Evolutionary conservation across 2,329 filamentous ascomycete genomes (phyloP).

Genomic region (Apiospora hydei): DNA sequence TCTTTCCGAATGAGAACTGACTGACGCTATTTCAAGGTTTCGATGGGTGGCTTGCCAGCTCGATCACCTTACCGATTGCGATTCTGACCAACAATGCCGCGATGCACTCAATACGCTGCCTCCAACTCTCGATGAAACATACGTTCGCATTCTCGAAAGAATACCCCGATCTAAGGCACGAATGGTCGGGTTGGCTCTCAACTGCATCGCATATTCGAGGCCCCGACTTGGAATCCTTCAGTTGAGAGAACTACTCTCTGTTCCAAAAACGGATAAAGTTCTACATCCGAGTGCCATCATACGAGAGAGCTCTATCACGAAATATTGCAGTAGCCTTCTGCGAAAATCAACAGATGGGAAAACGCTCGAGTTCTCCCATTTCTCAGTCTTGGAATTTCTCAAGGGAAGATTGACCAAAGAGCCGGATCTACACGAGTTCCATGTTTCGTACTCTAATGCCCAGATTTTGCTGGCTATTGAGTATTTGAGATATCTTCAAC

Average conservation of each 20-base stretch:
- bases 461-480: constrained; percentile 10
- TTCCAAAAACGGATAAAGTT: not conserved
- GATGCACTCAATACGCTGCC: not conserved
- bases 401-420: constrained; percentile 21
- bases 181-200: not conserved
- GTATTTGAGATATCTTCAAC: constrained; percentile 31
- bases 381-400: constrained; percentile 33
- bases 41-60: constrained; percentile 29
- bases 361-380: constrained; percentile 34
- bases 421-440: constrained; percentile 25
- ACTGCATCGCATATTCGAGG: not conserved
- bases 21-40: constrained; percentile 26
- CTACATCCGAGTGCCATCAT: constrained; percentile 18
- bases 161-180: not conserved
- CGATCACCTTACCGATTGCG: not conserved
- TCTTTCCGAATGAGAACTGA: too few relatives aligned
- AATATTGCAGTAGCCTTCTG: constrained; percentile 30
- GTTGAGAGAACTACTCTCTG: not conserved
- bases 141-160: not conserved
- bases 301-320: constrained; percentile 24
- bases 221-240: not conserved
- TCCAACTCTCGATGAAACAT: not conserved
- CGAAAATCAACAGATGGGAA: constrained; percentile 29
- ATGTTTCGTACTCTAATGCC: constrained; percentile 26
- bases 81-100: not conserved